Evolutionary conservation across 2,329 filamentous ascomycete genomes (phyloP), one percentile per base, ranked within the genome.

Genomic region (Alternaria sp.): DNA sequence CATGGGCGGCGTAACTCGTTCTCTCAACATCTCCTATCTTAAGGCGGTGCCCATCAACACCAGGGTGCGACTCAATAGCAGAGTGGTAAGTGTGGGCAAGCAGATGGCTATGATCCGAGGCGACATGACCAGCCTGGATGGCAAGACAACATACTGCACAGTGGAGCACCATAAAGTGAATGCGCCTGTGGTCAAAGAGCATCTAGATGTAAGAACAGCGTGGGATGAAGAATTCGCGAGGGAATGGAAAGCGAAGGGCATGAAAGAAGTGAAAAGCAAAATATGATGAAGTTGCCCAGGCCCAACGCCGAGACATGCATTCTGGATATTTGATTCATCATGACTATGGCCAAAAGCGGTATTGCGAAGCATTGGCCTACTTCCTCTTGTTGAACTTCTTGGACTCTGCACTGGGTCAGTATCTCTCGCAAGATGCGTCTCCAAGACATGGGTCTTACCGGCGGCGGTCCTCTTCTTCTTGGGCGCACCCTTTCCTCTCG

Each of bases 401-500:
- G 52, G 80, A 81, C 68, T 82, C 80, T 82, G 64, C 16, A 3
- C 3, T 11, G 1, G 5, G 44, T 68, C 44, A 69, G 59, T 22
- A 46, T 60, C 2, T 16, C 32, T 55, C 24, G 8, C 14, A 16
- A 30, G 3, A 4, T 11, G 9, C 18, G 4, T 9, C 7, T 42
- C 34, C 5, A 49, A 46, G 30, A 34, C 18, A 34, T n/a, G 53
- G 47, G 71, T 78, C 75, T 71, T 56, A 82, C 81, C 81, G 59
- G 79, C 80, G 68, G 80, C 80, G 44, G 84, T 88, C 75, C 84
- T 89, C 85, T 95, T 96, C 87, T 96, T 97, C 87, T 96, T 91
- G 7, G 94, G 93, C 44, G 90, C 87, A 56, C 90, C 90, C 84
- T 98, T 97, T 68, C 93, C 94, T 82, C 93, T 89, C 18, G 70